Evolutionary conservation across 306 rosid genomes (phyloP).

Genomic region (Cicer cuneatum): DNA sequence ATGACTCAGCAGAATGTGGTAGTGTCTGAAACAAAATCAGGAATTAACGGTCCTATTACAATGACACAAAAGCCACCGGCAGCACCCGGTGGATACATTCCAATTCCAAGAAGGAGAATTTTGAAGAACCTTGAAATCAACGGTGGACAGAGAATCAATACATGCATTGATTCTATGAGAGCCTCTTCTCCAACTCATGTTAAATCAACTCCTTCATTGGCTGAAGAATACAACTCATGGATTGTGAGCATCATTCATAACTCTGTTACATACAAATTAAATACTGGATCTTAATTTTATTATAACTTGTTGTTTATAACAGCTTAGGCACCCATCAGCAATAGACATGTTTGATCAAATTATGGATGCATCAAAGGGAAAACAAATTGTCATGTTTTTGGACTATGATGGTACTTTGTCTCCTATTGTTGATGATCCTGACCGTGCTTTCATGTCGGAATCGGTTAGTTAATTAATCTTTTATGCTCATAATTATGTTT

Average conservation of each 20-base stretch:
- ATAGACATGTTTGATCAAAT: constrained; percentile 82
- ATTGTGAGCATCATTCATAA: constrained; percentile 54
- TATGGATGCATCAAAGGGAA: constrained; percentile 75
- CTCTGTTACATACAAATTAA: neutral
- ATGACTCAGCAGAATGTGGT: constrained; percentile 86
- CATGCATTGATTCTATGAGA: constrained; percentile 90
- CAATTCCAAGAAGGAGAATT: constrained; percentile 63
- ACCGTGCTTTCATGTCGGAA: constrained; percentile 82
- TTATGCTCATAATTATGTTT: too few relatives aligned
- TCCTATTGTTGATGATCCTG: constrained; percentile 89
- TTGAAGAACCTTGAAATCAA: constrained; percentile 73
- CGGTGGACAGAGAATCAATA: constrained; percentile 69
- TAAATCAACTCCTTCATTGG: constrained; percentile 60
- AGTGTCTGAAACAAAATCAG: constrained; percentile 51
- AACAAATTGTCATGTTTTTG: constrained; percentile 82
- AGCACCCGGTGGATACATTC: constrained; percentile 61
- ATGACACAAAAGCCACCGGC: constrained; percentile 62
- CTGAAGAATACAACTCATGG: constrained; percentile 68
- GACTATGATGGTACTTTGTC: constrained; percentile 96
- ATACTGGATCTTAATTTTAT: neutral
- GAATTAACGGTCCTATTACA: constrained; percentile 50
- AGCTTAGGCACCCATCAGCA: constrained; percentile 88
- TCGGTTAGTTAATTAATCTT: constrained; percentile 47
- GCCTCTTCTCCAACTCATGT: constrained; percentile 83
- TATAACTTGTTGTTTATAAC: too few relatives aligned